Conservation (phyloP, 768 basidiomycete genomes). For the Amanita pallidorosea region DNA sequence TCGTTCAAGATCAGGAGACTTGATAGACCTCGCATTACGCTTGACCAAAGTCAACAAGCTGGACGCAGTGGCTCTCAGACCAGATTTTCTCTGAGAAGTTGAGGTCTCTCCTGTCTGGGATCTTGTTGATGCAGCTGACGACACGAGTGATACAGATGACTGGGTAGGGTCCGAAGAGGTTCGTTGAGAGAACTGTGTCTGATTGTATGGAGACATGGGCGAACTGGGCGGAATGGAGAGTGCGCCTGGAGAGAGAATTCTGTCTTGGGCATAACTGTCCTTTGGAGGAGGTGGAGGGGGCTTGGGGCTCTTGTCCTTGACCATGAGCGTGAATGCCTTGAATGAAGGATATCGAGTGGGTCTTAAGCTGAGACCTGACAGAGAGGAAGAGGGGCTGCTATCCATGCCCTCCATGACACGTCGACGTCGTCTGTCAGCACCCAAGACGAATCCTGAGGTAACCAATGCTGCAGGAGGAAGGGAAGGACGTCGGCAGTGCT, state of each 20-base stretch:
- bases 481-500: neutral
- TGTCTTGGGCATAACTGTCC: conserved; percentile 41
- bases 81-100: neutral
- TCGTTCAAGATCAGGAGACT: conserved; percentile 12
- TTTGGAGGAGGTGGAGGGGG: conserved; percentile 60
- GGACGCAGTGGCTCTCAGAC: conserved; percentile 22
- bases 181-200: conserved; percentile 21
- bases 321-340: conserved; percentile 21
- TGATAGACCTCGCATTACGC: conserved; percentile 20
- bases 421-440: neutral
- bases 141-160: conserved; percentile 26
- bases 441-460: neutral
- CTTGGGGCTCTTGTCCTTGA: conserved; percentile 16
- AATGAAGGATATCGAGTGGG: conserved; percentile 22
- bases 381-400: conserved; percentile 15
- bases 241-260: conserved; percentile 36
- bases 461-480: neutral
- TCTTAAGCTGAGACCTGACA: conserved; percentile 9
- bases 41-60: conserved; percentile 34
- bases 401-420: conserved; percentile 12
- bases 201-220: conserved; percentile 28
- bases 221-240: conserved; percentile 25
- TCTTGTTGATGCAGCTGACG: conserved; percentile 19
- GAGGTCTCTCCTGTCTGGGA: conserved; percentile 13
- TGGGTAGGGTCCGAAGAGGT: conserved; percentile 22